Conservation (phyloP, 257 asterid genomes). For the Cordia subcordata region DNA sequence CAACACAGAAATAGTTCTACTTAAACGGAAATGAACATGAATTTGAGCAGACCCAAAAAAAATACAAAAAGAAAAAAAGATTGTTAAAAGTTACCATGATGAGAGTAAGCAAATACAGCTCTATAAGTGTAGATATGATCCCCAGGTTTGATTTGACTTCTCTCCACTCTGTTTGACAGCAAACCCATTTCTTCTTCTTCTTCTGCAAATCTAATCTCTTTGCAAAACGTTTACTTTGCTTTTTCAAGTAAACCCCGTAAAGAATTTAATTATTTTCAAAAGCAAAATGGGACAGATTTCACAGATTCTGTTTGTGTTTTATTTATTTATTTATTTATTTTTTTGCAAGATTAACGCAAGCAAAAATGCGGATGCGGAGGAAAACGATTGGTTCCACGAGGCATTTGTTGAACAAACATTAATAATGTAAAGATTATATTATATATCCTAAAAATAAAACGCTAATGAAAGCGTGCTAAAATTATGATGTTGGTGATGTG, state of each 20-base stretch:
- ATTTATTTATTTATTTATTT: neutral
- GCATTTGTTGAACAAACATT: constrained; percentile 22
- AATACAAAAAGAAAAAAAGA: neutral
- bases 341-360: neutral
- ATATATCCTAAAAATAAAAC: constrained; percentile 7
- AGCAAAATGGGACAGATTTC: constrained; percentile 4
- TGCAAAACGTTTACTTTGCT: neutral
- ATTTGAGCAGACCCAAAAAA: neutral
- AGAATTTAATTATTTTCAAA: neutral
- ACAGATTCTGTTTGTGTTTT: no score
- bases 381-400: constrained; percentile 22
- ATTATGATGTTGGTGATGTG: constrained; percentile 4
- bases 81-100: constrained; percentile 47
- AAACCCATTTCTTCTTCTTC: constrained; percentile 54
- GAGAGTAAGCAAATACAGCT: constrained; percentile 74
- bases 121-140: constrained; percentile 87
- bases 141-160: constrained; percentile 62
- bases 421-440: neutral
- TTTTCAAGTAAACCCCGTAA: constrained; percentile 1
- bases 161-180: constrained; percentile 67
- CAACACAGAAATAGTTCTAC: no score
- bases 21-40: neutral
- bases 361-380: constrained; percentile 12
- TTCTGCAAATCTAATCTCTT: no score
- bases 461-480: no score